Evolutionary conservation across 2,329 filamentous ascomycete genomes (phyloP), one percentile per base, ranked within the genome.

Genomic region (Aureobasidium sp.): DNA sequence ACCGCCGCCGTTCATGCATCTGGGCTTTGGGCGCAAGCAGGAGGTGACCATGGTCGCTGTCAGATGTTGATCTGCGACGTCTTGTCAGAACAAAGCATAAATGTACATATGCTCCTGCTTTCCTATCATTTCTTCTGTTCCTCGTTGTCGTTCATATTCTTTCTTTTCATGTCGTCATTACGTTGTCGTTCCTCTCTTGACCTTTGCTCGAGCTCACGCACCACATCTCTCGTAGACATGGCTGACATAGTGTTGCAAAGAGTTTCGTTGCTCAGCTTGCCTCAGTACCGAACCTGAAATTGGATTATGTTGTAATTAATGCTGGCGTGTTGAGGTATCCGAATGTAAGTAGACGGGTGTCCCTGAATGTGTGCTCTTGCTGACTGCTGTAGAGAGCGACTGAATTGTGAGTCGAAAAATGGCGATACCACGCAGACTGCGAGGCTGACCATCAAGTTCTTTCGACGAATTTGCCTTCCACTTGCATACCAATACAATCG

Each of bases 401-500:
- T 63, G 79, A 81, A 67, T 68, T 80, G 78, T 81, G 71, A 65
- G 75, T 72, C 48, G 63, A 44, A 29, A 7, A n/a, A 8, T 14
- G 22, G 7, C 6, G 20, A 31, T 34, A 4, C 15, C n/a, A 5
- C 6, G 29, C 2, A 12, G 12, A 3, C 42, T 51, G 34, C 29
- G 9, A 37, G 42, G 17, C 25, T 47, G 27, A 47, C 61, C 49
- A 47, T 34, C 56, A 53, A 82, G 81, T 57, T 79, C 81, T 7
- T 84, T 81, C 68, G 72, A 78, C 36, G 75, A 79, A 47, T 84
- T 84, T 64, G 75, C 79, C 12, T 77, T 81, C 64, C 82, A 84
- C 66, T 74, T 84, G 5, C 77, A 82, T 60, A 84, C 81, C 44
- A 84, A 84, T 69, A 82, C 81, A 17, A 81, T 85, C 61, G 82